A percentile compares a stretch with the other conserved stretches of the same genome.
phyloP scores from a whole-genome alignment of 306 rosid species.

The Rosa multiflora region DNA sequence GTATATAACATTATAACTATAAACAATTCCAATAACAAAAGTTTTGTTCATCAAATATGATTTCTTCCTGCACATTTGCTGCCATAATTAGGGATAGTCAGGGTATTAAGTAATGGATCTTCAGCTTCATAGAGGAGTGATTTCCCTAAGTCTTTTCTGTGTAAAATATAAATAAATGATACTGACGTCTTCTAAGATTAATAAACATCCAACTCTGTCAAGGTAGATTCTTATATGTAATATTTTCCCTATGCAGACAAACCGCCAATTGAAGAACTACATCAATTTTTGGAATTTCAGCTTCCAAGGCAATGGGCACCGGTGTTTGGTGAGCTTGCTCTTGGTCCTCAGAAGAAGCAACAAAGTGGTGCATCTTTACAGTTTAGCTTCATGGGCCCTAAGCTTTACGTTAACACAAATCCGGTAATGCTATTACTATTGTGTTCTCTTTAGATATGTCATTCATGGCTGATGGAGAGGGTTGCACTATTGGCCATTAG shows the following conservation, averaged over 20 bases:
- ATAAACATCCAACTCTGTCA: not conserved
- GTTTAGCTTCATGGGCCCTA: conserved; percentile 91
- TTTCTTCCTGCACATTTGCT: not conserved
- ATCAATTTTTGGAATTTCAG: conserved; percentile 80
- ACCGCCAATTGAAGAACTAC: conserved; percentile 63
- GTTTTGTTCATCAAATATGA: not conserved
- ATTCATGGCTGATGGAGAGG: not conserved
- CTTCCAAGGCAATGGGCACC: conserved; percentile 92
- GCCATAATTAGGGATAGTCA: not conserved
- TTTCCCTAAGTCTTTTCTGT: not conserved
- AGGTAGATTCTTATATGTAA: not conserved
- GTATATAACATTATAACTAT: not conserved
- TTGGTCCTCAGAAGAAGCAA: conserved; percentile 71
- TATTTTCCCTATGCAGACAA: conserved; percentile 47
- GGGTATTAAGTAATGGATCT: not conserved
- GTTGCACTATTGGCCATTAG: not conserved
- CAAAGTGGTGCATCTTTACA: conserved; percentile 63
- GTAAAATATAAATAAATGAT: not conserved
- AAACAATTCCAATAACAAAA: not conserved
- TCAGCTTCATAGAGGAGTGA: not conserved
- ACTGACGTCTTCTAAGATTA: not conserved
- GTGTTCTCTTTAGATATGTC: conserved; percentile 2
- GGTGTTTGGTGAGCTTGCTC: conserved; percentile 77
- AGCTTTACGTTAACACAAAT: conserved; percentile 73
- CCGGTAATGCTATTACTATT: conserved; percentile 47